These are phyloP conservation scores for Bassia scoparia DNA, from an alignment of 148 eudicot genomes.

Conservation along the genomic window DNA sequence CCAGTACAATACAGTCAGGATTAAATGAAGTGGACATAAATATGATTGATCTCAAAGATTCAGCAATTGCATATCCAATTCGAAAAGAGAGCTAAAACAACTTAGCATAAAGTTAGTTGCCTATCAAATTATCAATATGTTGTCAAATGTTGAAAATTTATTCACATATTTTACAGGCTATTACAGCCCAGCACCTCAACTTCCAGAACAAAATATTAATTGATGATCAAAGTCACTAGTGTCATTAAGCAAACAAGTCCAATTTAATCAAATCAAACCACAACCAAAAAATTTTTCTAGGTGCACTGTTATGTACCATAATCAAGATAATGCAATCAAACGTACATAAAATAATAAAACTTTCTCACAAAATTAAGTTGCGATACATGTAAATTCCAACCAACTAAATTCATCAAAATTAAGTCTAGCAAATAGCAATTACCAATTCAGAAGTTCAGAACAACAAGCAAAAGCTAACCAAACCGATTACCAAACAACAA, in stretches of 20 bases:
- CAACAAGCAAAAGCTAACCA: neutral
- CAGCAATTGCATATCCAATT: neutral
- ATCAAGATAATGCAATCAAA: no score
- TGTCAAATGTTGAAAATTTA: neutral
- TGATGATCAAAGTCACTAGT: neutral
- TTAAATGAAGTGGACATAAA: neutral
- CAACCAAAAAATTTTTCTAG: neutral
- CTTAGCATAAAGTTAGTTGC: neutral
- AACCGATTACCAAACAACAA: neutral
- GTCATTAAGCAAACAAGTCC: neutral
- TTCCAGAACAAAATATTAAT: neutral
- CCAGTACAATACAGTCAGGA: neutral
- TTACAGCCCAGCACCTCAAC: neutral
- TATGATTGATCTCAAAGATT: neutral
- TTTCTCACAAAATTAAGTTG: no score
- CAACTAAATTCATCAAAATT: no score
- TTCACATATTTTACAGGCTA: neutral
- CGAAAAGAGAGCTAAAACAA: no score
- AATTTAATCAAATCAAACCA: neutral
- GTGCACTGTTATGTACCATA: no score
- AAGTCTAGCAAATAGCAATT: no score
- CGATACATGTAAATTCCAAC: no score
- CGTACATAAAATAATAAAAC: no score
- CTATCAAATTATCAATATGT: neutral
- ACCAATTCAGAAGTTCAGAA: no score